phyloP scores from a whole-genome alignment of 2,329 filamentous ascomycete species.

The Berkeleyomyces rouxiae region DNA sequence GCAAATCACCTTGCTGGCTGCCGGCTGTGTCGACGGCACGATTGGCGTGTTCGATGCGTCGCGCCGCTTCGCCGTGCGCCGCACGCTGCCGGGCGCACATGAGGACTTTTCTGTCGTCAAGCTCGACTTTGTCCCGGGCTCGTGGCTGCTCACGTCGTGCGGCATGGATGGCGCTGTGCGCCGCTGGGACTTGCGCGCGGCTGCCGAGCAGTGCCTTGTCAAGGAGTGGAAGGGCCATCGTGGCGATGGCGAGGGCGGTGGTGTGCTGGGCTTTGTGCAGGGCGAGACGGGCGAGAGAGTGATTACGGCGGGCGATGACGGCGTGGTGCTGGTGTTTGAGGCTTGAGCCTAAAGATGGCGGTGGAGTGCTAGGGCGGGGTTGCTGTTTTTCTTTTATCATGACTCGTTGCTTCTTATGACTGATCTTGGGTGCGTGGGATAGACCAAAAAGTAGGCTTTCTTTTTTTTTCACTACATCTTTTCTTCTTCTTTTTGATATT shows the following conservation, averaged over 20 bases:
- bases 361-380: neutral
- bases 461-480: neutral
- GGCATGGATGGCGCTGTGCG: slow-evolving; percentile 86
- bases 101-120: slow-evolving; percentile 84
- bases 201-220: slow-evolving; percentile 48
- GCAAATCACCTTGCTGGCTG: slow-evolving; percentile 36
- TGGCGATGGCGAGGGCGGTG: slow-evolving; percentile 70
- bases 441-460: slow-evolving; percentile 1
- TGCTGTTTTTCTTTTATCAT: neutral
- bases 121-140: slow-evolving; percentile 60
- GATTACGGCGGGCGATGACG: slow-evolving; percentile 83
- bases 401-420: neutral
- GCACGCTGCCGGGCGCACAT: slow-evolving; percentile 68
- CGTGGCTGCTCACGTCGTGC: slow-evolving; percentile 65
- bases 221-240: slow-evolving; percentile 86
- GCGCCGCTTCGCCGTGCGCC: slow-evolving; percentile 70
- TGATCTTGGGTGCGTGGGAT: neutral
- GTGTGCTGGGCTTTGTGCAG: slow-evolving; percentile 82
- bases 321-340: slow-evolving; percentile 51
- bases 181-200: slow-evolving; percentile 67
- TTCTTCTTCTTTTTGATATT: neutral
- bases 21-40: slow-evolving; percentile 54
- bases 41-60: slow-evolving; percentile 79
- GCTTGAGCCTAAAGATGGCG: slow-evolving; percentile 21
- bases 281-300: slow-evolving; percentile 55